Evolutionary conservation across 2,329 filamentous ascomycete species (phyloP).

Genomic region (Cladophialophora psammophila): DNA sequence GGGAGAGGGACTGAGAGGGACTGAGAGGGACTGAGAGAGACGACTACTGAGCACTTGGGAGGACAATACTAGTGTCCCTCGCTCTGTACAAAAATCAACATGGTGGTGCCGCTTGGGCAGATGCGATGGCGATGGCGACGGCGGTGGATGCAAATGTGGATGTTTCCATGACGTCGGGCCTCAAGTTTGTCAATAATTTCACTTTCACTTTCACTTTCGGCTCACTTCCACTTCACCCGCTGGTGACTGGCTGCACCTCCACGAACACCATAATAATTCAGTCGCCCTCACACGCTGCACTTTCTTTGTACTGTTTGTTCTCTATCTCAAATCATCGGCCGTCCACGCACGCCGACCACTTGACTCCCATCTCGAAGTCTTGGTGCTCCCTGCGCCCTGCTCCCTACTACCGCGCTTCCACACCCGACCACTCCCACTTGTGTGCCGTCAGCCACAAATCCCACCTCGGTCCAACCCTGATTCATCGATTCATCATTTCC

Average conservation of each 20-base stretch:
- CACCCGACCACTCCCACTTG: background rate
- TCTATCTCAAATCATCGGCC: constrained; percentile 1
- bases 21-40: no score
- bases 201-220: background rate
- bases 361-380: background rate
- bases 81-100: no score
- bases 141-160: no score
- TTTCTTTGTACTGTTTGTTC: background rate
- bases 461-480: background rate
- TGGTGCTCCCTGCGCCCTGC: background rate
- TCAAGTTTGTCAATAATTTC: background rate
- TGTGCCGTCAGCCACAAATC: background rate
- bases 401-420: background rate
- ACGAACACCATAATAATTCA: background rate
- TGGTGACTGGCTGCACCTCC: no score
- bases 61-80: no score
- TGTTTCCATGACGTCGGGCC: background rate
- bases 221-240: background rate
- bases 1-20: no score
- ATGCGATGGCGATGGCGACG: no score
- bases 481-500: background rate
- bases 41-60: no score
- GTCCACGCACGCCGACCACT: background rate
- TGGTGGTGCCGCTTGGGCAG: no score
- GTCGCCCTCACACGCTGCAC: background rate